Conservation (phyloP, 1,284 basidiomycete species). For the Melampsora larici-populina region DNA sequence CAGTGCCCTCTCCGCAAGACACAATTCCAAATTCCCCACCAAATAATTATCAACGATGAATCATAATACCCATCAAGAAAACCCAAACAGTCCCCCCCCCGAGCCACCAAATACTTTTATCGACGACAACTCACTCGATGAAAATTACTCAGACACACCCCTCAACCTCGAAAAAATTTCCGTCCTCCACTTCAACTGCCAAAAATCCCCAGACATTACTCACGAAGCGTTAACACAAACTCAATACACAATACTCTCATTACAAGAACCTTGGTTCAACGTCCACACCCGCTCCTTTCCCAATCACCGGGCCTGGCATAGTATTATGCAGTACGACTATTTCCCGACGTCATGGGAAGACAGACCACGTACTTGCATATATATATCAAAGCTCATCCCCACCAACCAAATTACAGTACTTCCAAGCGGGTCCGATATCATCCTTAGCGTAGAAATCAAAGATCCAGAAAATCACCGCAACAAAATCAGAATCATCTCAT, state of each 20-base stretch:
- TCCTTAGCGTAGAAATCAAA: not conserved
- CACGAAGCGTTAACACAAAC: not conserved
- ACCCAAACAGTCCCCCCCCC: too few relatives aligned
- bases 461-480: not conserved
- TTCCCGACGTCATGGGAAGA: not conserved
- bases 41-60: too few relatives aligned
- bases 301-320: not conserved
- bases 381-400: not conserved
- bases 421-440: not conserved
- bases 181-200: not conserved
- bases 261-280: conserved; percentile 1
- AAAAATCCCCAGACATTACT: not conserved
- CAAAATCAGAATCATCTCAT: not conserved
- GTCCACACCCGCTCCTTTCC: not conserved
- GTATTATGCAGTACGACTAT: not conserved
- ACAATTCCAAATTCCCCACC: too few relatives aligned
- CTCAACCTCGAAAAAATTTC: not conserved
- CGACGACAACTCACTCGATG: too few relatives aligned
- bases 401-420: not conserved
- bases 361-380: not conserved
- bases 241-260: not conserved
- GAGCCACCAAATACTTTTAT: too few relatives aligned
- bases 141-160: too few relatives aligned
- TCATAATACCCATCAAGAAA: too few relatives aligned
- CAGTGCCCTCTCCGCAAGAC: too few relatives aligned